A percentile compares a stretch with the other conserved stretches of the same genome.
These are phyloP conservation scores for Epichloe typhina DNA, from an alignment of 2,329 filamentous ascomycete genomes.

Conservation along the genomic window DNA sequence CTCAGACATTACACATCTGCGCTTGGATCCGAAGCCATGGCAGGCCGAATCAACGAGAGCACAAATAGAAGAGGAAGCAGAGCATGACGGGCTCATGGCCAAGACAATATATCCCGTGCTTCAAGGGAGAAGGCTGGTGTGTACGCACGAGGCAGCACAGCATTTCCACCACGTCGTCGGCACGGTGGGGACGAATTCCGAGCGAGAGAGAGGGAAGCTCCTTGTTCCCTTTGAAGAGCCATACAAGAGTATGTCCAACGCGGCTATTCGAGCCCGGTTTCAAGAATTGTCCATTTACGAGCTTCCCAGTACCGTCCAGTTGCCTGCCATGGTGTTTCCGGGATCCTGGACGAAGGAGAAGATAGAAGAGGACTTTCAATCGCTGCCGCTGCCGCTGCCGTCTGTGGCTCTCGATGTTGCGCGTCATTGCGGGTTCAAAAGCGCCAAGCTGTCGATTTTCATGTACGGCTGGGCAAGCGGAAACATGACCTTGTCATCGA, in stretches of 20 bases:
- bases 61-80: slow-evolving; percentile 23
- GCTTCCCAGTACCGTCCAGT: slow-evolving; percentile 19
- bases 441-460: slow-evolving; percentile 25
- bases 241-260: slow-evolving; percentile 4
- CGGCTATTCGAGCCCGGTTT: slow-evolving; percentile 15
- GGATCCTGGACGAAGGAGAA: slow-evolving; percentile 15
- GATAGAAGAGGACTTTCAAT: slow-evolving; percentile 14
- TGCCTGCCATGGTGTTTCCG: slow-evolving; percentile 20
- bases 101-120: slow-evolving; percentile 23
- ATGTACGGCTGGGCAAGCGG: slow-evolving; percentile 25
- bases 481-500: slow-evolving; percentile 25
- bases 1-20: slow-evolving; percentile 25
- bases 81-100: slow-evolving; percentile 20
- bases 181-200: slow-evolving; percentile 24
- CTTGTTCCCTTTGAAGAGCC: slow-evolving; percentile 17
- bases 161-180: slow-evolving; percentile 24
- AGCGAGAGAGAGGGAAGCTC: slow-evolving; percentile 21
- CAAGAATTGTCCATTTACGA: slow-evolving; percentile 19
- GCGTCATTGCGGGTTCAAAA: slow-evolving; percentile 19
- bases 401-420: slow-evolving; percentile 21
- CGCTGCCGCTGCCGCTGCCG: slow-evolving; percentile 15
- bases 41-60: slow-evolving; percentile 18
- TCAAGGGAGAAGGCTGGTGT: slow-evolving; percentile 19
- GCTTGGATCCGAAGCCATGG: slow-evolving; percentile 20
- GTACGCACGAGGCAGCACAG: slow-evolving; percentile 24